phyloP scores from a whole-genome alignment of 2,329 filamentous ascomycete genomes.

The Metarhizium brunneum region DNA sequence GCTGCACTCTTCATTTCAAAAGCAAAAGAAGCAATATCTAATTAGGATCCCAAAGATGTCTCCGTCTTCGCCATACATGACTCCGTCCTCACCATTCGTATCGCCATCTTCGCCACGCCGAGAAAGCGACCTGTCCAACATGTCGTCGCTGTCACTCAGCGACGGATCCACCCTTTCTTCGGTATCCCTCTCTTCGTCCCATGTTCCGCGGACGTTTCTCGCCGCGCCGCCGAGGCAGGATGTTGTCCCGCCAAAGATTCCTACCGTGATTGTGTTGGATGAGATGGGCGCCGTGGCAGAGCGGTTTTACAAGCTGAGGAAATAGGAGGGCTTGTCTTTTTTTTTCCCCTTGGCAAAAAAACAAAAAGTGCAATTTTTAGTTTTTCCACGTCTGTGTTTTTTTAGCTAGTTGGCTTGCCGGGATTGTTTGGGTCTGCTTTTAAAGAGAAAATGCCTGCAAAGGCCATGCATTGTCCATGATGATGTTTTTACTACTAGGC shows the following conservation, averaged over 20 bases:
- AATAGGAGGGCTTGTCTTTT: not conserved
- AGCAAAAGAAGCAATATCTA: not conserved
- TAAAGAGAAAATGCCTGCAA: not conserved
- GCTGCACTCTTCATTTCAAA: not conserved
- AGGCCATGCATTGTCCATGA: not conserved
- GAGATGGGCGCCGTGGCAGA: conserved; percentile 3
- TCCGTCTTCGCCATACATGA: not conserved
- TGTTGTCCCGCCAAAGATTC: not conserved
- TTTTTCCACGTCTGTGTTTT: not conserved
- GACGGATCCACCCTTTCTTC: conserved; percentile 4
- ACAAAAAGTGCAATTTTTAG: too few species aligned
- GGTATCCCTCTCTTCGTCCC: not conserved
- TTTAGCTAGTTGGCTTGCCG: not conserved
- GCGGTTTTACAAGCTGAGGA: conserved; percentile 3
- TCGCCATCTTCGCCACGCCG: not conserved
- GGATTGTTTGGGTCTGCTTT: not conserved
- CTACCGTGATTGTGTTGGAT: conserved; percentile 1
- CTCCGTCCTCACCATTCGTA: not conserved
- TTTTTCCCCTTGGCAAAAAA: not conserved
- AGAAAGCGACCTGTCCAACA: conserved; percentile 2
- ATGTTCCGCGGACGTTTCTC: not conserved
- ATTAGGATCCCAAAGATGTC: not conserved
- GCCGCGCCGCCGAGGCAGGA: not conserved
- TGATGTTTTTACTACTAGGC: not conserved
- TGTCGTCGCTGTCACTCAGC: conserved; percentile 2